Percentiles rank a stretch among this genome's conserved stretches.
These are phyloP conservation scores for Mycena crocata DNA, from an alignment of 768 basidiomycete species.

Conservation along the genomic window DNA sequence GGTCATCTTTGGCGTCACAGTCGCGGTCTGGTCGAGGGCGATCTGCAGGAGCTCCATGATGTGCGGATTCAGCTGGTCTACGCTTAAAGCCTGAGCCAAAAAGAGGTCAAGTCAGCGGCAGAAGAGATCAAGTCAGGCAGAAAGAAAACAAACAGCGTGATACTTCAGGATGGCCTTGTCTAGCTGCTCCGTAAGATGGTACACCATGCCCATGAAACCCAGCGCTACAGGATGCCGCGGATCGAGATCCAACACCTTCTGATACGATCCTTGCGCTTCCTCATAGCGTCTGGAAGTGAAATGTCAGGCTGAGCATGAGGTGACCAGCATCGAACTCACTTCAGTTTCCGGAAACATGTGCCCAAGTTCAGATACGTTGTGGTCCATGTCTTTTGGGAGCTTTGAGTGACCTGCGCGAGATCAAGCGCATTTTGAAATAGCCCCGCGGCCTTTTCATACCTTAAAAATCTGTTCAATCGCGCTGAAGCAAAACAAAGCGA, in stretches of 20 bases:
- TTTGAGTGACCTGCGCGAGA: slow-evolving; percentile 87
- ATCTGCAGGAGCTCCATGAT: slow-evolving; percentile 85
- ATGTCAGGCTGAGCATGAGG: not conserved
- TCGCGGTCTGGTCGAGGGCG: slow-evolving; percentile 69
- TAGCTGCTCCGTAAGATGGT: slow-evolving; percentile 78
- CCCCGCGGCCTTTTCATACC: slow-evolving; percentile 76
- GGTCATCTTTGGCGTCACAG: slow-evolving; percentile 32
- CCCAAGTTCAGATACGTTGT: slow-evolving; percentile 94
- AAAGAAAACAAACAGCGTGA: slow-evolving; percentile 76
- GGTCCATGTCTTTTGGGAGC: slow-evolving; percentile 86
- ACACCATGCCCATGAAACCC: slow-evolving; percentile 89
- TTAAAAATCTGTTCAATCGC: slow-evolving; percentile 42
- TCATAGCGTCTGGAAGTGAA: slow-evolving; percentile 59
- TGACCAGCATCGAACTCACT: slow-evolving; percentile 56
- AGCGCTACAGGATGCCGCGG: slow-evolving; percentile 86
- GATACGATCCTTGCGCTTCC: slow-evolving; percentile 80
- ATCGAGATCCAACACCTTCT: slow-evolving; percentile 86
- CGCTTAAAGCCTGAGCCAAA: slow-evolving; percentile 70
- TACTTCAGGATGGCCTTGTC: slow-evolving; percentile 90
- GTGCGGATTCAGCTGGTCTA: slow-evolving; percentile 87
- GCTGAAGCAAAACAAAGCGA: slow-evolving; percentile 2
- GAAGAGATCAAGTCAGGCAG: not conserved
- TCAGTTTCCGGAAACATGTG: slow-evolving; percentile 85
- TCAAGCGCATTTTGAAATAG: slow-evolving; percentile 82
- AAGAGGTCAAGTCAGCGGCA: slow-evolving; percentile 7